Evolutionary conservation across 2,329 filamentous ascomycete genomes (phyloP), one percentile per base, ranked within the genome.

Genomic region (Penicillium sp.): DNA sequence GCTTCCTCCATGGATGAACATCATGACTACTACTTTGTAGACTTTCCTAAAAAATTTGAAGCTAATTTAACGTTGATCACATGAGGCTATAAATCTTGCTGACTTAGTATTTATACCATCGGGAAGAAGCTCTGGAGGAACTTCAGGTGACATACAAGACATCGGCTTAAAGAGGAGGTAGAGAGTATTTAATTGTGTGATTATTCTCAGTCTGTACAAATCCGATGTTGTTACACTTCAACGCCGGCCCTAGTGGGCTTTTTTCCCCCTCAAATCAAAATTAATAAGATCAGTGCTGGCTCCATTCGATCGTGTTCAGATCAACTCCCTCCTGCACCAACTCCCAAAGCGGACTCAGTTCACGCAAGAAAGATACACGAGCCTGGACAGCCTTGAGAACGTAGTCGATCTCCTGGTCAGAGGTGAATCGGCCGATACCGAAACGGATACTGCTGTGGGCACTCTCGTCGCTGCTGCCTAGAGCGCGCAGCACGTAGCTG

Each of bases 381-480:
- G 96, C 90, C 73, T 84, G 85, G 1, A 99, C 94, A 0, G 94
- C 93, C 78, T 96, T 94, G 56, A 99, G 81, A 11, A 99, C 94
- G 70, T 99, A 99, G 74, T 99, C 93, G 60, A 99, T 96, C 80
- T 99, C 94, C 29, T 81, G 83, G 69, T 97, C 91, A 0, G 94
- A 96, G 3, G 94, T 99, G 78, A 97, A 99, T 8, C 94, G 88
- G 31, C 94, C 94, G 69, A 99, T 97, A 46, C 94, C 94, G 66
- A 99, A 99, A 55, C 94, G 86, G 67, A 99, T 99, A 79, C 92
- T 96, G 77, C 91, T 96, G 78, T 99, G 94, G 9, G 94, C 94
- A 66, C 89, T 97, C 79, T 99, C 94, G 68, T 99, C 94, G 64
- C 92, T 97, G 81, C 89, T 97, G 57, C 94, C 94, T 18, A 99